Evolutionary conservation across 148 eudicot genomes (phyloP).

Genomic region (Polygonum aviculare): DNA sequence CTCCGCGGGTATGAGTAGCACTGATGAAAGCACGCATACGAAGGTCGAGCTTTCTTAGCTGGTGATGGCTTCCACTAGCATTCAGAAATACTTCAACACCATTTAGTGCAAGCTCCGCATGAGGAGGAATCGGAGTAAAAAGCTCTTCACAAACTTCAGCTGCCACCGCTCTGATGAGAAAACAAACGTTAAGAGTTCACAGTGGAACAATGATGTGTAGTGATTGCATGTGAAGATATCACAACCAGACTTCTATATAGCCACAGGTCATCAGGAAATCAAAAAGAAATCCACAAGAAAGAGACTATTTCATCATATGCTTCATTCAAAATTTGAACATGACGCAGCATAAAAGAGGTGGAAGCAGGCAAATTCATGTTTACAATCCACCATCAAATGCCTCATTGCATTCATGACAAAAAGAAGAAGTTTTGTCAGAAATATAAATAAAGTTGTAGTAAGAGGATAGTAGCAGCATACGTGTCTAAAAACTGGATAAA

Average conservation of each 20-base stretch:
- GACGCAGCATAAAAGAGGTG: background rate
- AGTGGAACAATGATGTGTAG: background rate
- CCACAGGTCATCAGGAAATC: background rate
- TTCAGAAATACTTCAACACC: slow-evolving; percentile 94
- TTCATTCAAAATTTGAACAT: background rate
- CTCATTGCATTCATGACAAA: background rate
- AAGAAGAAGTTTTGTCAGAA: background rate
- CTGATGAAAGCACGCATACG: slow-evolving; percentile 82
- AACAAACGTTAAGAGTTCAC: slow-evolving; percentile 1
- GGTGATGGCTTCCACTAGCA: slow-evolving; percentile 99
- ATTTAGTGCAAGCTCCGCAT: slow-evolving; percentile 80
- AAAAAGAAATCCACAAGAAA: background rate
- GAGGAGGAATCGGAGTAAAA: slow-evolving; percentile 70
- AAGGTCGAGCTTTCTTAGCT: slow-evolving; percentile 83
- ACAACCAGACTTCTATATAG: background rate
- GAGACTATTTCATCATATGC: background rate
- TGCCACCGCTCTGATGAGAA: slow-evolving; percentile 63
- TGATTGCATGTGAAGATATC: background rate
- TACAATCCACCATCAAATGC: background rate
- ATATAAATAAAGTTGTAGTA: background rate
- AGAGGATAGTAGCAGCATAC: slow-evolving; percentile 32
- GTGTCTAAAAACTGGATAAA: slow-evolving; percentile 73
- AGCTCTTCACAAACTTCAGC: slow-evolving; percentile 97
- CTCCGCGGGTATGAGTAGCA: slow-evolving; percentile 89
- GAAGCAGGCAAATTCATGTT: background rate